phyloP scores from a whole-genome alignment of 2,329 filamentous ascomycete genomes.

The Pezicula radicicola region DNA sequence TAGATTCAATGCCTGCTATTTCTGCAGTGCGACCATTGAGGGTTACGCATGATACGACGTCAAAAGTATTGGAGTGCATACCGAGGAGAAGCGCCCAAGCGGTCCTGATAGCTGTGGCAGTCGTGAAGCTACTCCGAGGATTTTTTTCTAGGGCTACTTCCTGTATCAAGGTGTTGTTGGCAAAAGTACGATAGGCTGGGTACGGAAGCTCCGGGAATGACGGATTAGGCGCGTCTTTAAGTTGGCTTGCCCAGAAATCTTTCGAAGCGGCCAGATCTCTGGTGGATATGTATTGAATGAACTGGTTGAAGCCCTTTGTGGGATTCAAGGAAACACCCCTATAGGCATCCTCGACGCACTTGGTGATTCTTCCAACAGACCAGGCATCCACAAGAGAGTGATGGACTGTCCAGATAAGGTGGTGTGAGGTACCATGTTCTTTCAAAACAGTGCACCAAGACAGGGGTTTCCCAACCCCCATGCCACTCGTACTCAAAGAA shows the following conservation, averaged over 20 bases:
- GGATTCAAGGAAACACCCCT: background rate
- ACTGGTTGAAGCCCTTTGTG: background rate
- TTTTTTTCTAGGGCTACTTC: background rate
- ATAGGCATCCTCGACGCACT: background rate
- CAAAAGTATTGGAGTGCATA: background rate
- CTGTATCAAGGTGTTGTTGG: background rate
- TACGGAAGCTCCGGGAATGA: background rate
- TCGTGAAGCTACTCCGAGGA: background rate
- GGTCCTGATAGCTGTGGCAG: background rate
- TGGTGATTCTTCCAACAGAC: slow-evolving; percentile 40
- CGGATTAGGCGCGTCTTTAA: background rate
- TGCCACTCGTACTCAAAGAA: slow-evolving; percentile 25
- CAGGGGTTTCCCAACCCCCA: background rate
- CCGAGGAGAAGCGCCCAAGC: background rate
- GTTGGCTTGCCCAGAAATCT: background rate
- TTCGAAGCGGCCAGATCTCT: background rate
- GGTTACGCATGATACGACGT: background rate
- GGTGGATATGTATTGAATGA: background rate
- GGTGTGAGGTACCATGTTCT: background rate
- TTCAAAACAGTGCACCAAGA: background rate
- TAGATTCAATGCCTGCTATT: slow-evolving; percentile 34
- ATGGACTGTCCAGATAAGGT: slow-evolving; percentile 35
- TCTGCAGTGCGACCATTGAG: background rate
- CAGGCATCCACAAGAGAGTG: slow-evolving; percentile 64
- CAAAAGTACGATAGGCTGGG: background rate